Base-by-base conservation (phyloP, 2,329 filamentous ascomycete species). In the Apiospora marii region DNA sequence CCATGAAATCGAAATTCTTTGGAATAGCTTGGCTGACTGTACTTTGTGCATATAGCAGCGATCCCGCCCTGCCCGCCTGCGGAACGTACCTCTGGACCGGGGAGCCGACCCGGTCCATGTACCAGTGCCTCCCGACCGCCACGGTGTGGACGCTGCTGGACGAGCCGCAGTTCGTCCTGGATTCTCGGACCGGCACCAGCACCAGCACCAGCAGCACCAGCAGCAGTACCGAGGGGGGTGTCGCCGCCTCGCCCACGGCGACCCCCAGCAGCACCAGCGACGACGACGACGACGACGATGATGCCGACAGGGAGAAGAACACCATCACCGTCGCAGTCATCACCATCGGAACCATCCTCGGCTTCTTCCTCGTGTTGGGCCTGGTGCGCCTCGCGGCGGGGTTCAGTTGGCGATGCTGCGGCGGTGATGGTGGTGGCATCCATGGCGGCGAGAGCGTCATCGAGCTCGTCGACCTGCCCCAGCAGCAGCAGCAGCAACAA, bases 11-110 rank as follows among this genome's bases (percentile, higher is more conserved):
- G 27, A 30, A 30, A 30, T 1, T n/a, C n/a, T 4, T n/a, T 27
- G 41, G 1, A 19, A 24, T 51, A 30, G 70, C 70, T 68, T 68
- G 19, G 22, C 51, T 67, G 5, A 49, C 13, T 43, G 67, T 41
- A 61, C 19, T 72, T 78, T 75, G 41, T 53, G 41, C 51, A 8
- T 72, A 70, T 5, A 68, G 76, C 30, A n/a, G 14, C 53, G 12
- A 61, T 7, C 22, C 30, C 53, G 19, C 37, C 19, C n/a, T 37
- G 30, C 78, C 78, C 1, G 80, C 79, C 14, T 85, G 83, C 74
- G 80, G 79, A 3, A 84, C 81, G 0, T 83, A 81, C 71, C 70
- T 84, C 67, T 85, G 83, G 82, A 79, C 80, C 0, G 82, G 80
- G 53, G 24, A 75, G 1, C 79, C 82, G 0, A 70, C 76, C 4